Evolutionary conservation across 352 stramenopile species (phyloP).

Genomic region (Phytophthora pinifolia): DNA sequence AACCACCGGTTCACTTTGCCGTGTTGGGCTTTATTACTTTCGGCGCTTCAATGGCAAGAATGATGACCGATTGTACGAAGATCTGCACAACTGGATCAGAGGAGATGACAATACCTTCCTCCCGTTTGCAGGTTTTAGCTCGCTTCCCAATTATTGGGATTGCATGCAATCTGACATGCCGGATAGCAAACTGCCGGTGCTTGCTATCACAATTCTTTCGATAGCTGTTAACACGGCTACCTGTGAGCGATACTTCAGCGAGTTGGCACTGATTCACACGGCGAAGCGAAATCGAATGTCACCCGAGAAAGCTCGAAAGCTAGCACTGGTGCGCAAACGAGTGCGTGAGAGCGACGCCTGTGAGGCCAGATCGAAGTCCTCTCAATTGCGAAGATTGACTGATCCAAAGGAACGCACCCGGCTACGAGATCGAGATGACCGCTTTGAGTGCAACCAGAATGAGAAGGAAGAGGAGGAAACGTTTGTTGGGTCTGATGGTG

Average conservation of each 20-base stretch:
- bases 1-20: slow-evolving; percentile 4
- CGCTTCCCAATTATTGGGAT: neutral
- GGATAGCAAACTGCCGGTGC: slow-evolving; percentile 2
- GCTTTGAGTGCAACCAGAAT: too few species aligned
- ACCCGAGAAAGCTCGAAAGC: slow-evolving; percentile 4
- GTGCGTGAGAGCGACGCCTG: neutral
- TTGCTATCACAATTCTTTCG: slow-evolving; percentile 3
- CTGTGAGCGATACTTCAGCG: slow-evolving; percentile 21
- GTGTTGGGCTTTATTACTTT: slow-evolving; percentile 14
- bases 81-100: slow-evolving; percentile 3
- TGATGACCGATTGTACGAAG: slow-evolving; percentile 2
- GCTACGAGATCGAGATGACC: too few species aligned
- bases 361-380: too few species aligned
- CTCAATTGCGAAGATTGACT: too few species aligned
- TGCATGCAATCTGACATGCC: slow-evolving; percentile 1
- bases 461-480: too few species aligned
- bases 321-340: slow-evolving; percentile 7
- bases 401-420: too few species aligned
- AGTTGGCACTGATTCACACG: slow-evolving; percentile 17
- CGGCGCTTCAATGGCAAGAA: neutral
- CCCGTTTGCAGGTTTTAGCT: neutral
- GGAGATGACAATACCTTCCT: neutral
- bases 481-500: too few species aligned
- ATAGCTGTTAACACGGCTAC: slow-evolving; percentile 13
- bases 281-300: slow-evolving; percentile 15